Evolutionary conservation across 2,329 filamentous ascomycete species (phyloP).

Genomic region (Aspergillus quadricinctus): DNA sequence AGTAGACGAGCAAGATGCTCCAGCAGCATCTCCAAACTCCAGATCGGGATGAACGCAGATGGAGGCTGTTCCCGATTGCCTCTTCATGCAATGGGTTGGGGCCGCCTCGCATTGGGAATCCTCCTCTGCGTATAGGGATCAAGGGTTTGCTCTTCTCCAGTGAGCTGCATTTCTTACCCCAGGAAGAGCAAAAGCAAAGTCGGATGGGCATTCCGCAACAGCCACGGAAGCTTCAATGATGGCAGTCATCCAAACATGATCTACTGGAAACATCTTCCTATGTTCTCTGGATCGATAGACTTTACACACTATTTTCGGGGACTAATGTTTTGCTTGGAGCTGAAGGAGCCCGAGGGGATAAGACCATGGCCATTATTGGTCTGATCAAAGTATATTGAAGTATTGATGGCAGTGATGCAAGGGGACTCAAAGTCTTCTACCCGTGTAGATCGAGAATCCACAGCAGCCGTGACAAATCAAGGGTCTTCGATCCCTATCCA

Average conservation of each 20-base stretch:
- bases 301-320: not conserved
- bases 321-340: not conserved
- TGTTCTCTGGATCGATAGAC: not conserved
- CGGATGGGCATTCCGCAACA: slow-evolving; percentile 12
- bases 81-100: not conserved
- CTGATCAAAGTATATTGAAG: slow-evolving; percentile 12
- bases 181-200: slow-evolving; percentile 2
- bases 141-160: not conserved
- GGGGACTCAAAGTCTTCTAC: slow-evolving; percentile 28
- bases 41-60: not conserved
- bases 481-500: slow-evolving; percentile 18
- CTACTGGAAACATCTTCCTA: slow-evolving; percentile 5
- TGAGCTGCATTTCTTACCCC: not conserved
- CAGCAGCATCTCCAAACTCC: not conserved
- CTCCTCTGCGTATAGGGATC: not conserved
- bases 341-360: not conserved
- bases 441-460: slow-evolving; percentile 28
- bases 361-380: slow-evolving; percentile 18
- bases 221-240: slow-evolving; percentile 7
- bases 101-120: not conserved
- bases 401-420: slow-evolving; percentile 33
- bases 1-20: not conserved
- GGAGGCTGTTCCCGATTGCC: not conserved
- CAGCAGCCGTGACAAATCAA: slow-evolving; percentile 35
- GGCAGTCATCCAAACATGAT: slow-evolving; percentile 13